A percentile compares a stretch with the other conserved stretches of the same genome.
Evolutionary conservation across 1,284 basidiomycete species (phyloP).

Genomic region (Leccinum pallidistipes): DNA sequence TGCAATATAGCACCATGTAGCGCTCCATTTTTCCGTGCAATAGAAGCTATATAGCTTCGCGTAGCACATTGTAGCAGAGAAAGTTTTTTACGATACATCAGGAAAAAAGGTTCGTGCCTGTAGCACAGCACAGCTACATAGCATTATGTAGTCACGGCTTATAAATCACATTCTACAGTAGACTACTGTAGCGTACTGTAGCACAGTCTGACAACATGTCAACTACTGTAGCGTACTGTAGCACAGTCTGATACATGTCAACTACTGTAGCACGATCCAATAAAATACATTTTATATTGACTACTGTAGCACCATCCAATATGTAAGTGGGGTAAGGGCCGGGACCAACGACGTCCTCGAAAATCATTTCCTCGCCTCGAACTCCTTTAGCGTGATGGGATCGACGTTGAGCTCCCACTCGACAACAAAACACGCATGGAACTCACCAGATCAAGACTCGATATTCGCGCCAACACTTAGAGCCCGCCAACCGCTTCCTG

Average conservation of each 20-base stretch:
- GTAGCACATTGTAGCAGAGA: not conserved
- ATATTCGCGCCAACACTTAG: constrained; percentile 46
- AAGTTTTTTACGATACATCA: not conserved
- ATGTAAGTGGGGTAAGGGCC: not conserved
- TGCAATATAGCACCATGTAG: not conserved
- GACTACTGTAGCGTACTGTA: not conserved
- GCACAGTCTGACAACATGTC: too few relatives aligned
- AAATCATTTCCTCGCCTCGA: too few relatives aligned
- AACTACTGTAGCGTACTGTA: too few relatives aligned
- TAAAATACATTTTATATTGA: not conserved
- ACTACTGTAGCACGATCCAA: not conserved
- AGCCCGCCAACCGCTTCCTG: constrained; percentile 48
- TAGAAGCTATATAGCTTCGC: too few relatives aligned
- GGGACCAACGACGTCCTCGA: too few relatives aligned
- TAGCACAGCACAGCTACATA: not conserved
- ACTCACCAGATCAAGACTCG: constrained; percentile 39
- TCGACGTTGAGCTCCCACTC: too few relatives aligned
- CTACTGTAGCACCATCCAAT: not conserved
- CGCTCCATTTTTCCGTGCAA: too few relatives aligned
- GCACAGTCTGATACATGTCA: too few relatives aligned
- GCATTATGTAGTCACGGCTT: not conserved
- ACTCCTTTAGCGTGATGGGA: too few relatives aligned
- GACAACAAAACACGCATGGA: not conserved
- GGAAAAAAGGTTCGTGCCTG: not conserved
- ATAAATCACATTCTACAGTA: not conserved